A percentile compares a stretch with the other conserved stretches of the same genome.
These are phyloP conservation scores for Verbascum thapsus DNA, from an alignment of 257 asterid species.

Conservation along the genomic window DNA sequence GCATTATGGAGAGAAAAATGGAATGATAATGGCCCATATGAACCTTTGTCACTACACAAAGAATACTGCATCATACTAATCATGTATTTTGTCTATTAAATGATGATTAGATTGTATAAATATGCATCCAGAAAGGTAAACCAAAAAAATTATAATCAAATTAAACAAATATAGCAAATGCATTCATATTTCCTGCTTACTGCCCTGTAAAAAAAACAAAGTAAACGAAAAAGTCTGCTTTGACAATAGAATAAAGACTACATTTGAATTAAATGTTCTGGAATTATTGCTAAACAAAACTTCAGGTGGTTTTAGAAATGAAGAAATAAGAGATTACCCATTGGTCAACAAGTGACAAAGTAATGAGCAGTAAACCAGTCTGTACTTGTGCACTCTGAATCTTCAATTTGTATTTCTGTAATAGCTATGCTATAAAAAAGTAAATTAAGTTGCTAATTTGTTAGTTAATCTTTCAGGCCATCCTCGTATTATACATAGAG, in stretches of 20 bases:
- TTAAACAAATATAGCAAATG: neutral
- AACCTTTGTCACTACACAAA: neutral
- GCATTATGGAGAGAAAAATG: neutral
- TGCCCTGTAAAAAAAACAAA: neutral
- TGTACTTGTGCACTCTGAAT: neutral
- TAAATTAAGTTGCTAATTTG: slow-evolving; percentile 11
- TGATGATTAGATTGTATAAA: neutral
- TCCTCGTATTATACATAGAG: slow-evolving; percentile 90
- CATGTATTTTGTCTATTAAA: neutral
- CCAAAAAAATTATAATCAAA: neutral
- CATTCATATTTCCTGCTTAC: neutral
- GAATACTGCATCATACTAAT: neutral
- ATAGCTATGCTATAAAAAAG: too few species aligned
- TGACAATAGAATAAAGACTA: slow-evolving; percentile 6
- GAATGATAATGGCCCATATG: slow-evolving; percentile 3
- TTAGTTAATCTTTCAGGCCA: slow-evolving; percentile 54
- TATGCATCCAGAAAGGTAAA: neutral
- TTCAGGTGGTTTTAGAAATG: neutral
- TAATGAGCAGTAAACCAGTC: neutral
- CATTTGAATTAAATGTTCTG: neutral
- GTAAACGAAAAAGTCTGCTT: neutral
- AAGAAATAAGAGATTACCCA: neutral
- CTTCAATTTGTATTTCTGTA: slow-evolving; percentile 14
- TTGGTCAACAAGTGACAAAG: neutral
- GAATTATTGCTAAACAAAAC: neutral